Percentiles rank a stretch among this genome's conserved stretches.
These are phyloP conservation scores for Penicillium flavigenum DNA, from an alignment of 495 filamentous ascomycete genomes.

Conservation along the genomic window DNA sequence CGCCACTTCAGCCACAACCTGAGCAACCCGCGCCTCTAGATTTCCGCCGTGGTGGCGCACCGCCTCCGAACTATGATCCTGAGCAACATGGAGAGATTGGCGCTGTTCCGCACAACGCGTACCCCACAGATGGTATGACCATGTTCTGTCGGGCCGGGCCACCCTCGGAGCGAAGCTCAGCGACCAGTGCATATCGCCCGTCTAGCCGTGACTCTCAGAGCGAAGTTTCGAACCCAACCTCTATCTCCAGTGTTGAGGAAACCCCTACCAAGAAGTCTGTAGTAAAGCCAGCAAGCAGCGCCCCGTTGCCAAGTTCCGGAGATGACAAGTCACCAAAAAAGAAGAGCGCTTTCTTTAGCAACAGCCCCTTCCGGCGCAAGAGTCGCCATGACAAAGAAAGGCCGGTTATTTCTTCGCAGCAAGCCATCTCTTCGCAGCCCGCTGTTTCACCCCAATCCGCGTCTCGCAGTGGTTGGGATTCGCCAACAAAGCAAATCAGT, in stretches of 20 bases:
- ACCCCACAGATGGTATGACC: slow-evolving; percentile 96
- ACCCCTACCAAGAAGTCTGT: slow-evolving; percentile 62
- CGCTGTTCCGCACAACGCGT: slow-evolving; percentile 84
- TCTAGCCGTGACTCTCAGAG: slow-evolving; percentile 88
- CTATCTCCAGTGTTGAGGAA: slow-evolving; percentile 76
- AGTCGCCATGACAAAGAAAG: slow-evolving; percentile 81
- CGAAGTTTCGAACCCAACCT: slow-evolving; percentile 87
- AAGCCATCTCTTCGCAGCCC: slow-evolving; percentile 28
- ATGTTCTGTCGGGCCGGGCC: slow-evolving; percentile 91
- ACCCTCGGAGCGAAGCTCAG: slow-evolving; percentile 80
- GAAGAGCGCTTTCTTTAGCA: slow-evolving; percentile 91
- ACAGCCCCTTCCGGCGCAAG: slow-evolving; percentile 93
- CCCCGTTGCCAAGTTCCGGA: slow-evolving; percentile 41
- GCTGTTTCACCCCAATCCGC: slow-evolving; percentile 3
- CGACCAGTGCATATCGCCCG: slow-evolving; percentile 70
- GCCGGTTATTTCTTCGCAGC: slow-evolving; percentile 32
- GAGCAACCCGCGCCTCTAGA: slow-evolving; percentile 49
- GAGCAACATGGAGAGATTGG: slow-evolving; percentile 63
- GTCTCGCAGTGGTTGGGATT: slow-evolving; percentile 40
- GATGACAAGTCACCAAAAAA: slow-evolving; percentile 71
- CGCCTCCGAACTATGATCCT: slow-evolving; percentile 51
- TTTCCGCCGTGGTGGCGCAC: slow-evolving; percentile 49
- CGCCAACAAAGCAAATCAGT: slow-evolving; percentile 21
- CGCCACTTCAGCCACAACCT: neutral
- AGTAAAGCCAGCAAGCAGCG: slow-evolving; percentile 58